Evolutionary conservation across 805 yeast genomes (phyloP).

Genomic region (Suhomyces kilbournensis): DNA sequence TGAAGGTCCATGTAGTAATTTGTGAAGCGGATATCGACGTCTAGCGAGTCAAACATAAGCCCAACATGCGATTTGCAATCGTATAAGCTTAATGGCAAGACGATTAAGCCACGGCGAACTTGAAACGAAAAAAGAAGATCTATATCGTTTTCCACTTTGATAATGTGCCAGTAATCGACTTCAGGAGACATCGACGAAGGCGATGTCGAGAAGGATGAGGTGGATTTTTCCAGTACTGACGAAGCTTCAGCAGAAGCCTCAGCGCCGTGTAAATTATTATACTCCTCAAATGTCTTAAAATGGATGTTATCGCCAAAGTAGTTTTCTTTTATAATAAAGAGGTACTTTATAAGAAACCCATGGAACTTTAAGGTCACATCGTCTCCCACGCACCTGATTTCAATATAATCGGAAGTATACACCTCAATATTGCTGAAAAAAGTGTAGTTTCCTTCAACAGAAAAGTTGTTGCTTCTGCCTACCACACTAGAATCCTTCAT

Average conservation of each 20-base stretch:
- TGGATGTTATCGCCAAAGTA: slow-evolving; percentile 86
- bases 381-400: slow-evolving; percentile 62
- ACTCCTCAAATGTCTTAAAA: slow-evolving; percentile 86
- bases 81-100: slow-evolving; percentile 73
- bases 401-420: slow-evolving; percentile 66
- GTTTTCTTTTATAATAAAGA: slow-evolving; percentile 76
- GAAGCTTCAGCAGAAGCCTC: not conserved
- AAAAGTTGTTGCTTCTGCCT: slow-evolving; percentile 66
- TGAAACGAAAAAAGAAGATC: slow-evolving; percentile 74
- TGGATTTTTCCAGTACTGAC: not conserved
- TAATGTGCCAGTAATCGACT: slow-evolving; percentile 33
- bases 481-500: slow-evolving; percentile 53
- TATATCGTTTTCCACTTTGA: slow-evolving; percentile 64
- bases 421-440: slow-evolving; percentile 57
- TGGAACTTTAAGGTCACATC: slow-evolving; percentile 67
- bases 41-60: slow-evolving; percentile 60
- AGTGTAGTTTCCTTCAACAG: slow-evolving; percentile 62
- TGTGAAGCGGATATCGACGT: slow-evolving; percentile 79
- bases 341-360: slow-evolving; percentile 75
- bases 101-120: slow-evolving; percentile 65
- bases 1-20: slow-evolving; percentile 93
- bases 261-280: slow-evolving; percentile 28
- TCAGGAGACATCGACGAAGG: not conserved
- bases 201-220: not conserved
- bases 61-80: slow-evolving; percentile 60